Percentiles rank a stretch among this genome's conserved stretches.
phyloP scores from a whole-genome alignment of 23 red algal species.

The Agarophyton chilense region DNA sequence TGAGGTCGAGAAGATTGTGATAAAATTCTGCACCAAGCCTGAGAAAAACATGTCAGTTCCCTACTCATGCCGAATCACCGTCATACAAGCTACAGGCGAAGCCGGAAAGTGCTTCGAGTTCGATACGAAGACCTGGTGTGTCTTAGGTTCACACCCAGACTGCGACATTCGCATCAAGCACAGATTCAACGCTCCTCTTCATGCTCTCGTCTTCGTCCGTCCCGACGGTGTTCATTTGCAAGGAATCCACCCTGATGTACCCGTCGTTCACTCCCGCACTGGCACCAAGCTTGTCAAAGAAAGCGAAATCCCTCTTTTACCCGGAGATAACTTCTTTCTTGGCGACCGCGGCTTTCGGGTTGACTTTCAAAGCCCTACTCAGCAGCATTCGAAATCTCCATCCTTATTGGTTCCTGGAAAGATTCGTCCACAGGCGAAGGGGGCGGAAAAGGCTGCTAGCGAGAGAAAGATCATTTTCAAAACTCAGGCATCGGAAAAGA shows the following conservation, averaged over 20 bases:
- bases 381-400: not conserved
- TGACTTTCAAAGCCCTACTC: not conserved
- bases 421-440: not conserved
- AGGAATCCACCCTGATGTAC: not conserved
- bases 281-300: slow-evolving; percentile 26
- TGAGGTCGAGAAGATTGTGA: not conserved
- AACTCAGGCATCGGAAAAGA: not conserved
- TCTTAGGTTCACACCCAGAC: slow-evolving; percentile 42
- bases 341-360: slow-evolving; percentile 43
- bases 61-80: slow-evolving; percentile 19
- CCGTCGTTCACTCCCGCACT: not conserved
- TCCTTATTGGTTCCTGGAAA: not conserved
- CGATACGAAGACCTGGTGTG: slow-evolving; percentile 46
- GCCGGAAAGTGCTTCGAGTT: slow-evolving; percentile 21
- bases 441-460: not conserved
- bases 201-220: slow-evolving; percentile 42
- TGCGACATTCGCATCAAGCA: slow-evolving; percentile 61
- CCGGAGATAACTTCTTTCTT: slow-evolving; percentile 34
- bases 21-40: not conserved
- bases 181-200: slow-evolving; percentile 16
- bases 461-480: not conserved
- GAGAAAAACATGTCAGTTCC: not conserved
- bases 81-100: slow-evolving; percentile 10
- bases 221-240: slow-evolving; percentile 1
- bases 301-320: not conserved